phyloP scores from a whole-genome alignment of 2,329 filamentous ascomycete genomes.

The Xylariaceae sp. region DNA sequence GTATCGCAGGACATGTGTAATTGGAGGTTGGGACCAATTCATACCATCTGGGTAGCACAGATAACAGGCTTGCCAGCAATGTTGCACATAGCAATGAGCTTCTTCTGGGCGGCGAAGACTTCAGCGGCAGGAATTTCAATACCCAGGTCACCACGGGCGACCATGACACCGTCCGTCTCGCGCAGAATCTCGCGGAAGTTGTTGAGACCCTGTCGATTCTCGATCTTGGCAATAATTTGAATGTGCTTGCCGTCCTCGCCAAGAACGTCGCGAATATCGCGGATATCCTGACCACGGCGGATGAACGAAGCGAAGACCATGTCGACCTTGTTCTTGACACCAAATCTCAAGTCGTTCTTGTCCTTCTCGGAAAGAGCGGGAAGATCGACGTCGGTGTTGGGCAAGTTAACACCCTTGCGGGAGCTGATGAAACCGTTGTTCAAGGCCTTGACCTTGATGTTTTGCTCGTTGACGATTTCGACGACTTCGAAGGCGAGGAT shows the following conservation, averaged over 20 bases:
- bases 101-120: conserved; percentile 99
- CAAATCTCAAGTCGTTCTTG: conserved; percentile 87
- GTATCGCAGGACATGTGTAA: not conserved
- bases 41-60: conserved; percentile 90
- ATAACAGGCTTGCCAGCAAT: conserved; percentile 98
- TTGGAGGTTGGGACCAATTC: not conserved
- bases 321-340: conserved; percentile 97
- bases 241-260: conserved; percentile 92
- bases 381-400: conserved; percentile 97
- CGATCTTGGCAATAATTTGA: conserved; percentile 99
- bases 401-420: conserved; percentile 98
- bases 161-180: conserved; percentile 99
- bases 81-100: conserved; percentile 99
- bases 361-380: conserved; percentile 98
- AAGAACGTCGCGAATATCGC: conserved; percentile 84
- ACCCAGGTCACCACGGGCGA: conserved; percentile 95
- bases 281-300: conserved; percentile 86
- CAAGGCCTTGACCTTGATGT: conserved; percentile 76
- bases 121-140: conserved; percentile 98
- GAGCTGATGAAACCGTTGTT: conserved; percentile 99
- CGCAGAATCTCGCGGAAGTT: conserved; percentile 97
- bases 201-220: conserved; percentile 99
- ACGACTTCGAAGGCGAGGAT: conserved; percentile 95
- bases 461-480: conserved; percentile 83
- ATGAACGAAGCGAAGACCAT: conserved; percentile 99